Conservation (phyloP, 2,329 filamentous ascomycete species). For the Verticillium dahliae region DNA sequence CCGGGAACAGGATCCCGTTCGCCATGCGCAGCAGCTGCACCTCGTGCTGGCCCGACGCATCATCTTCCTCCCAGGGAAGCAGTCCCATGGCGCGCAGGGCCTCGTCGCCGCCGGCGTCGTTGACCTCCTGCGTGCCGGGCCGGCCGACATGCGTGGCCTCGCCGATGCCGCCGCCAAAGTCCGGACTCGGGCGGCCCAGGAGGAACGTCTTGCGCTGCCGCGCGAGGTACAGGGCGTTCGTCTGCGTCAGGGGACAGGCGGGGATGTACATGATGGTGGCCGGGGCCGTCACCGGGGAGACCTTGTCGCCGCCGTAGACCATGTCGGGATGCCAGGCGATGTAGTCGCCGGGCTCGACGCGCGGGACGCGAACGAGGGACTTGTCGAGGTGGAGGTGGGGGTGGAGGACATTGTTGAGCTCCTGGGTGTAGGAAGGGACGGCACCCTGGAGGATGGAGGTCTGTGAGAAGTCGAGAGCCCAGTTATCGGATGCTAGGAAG, state of each 20-base stretch:
- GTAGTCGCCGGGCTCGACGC: conserved; percentile 67
- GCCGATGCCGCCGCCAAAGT: conserved; percentile 27
- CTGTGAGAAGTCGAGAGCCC: conserved; percentile 39
- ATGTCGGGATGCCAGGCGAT: conserved; percentile 68
- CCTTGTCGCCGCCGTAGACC: conserved; percentile 64
- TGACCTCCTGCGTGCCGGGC: conserved; percentile 28
- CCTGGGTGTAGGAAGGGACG: conserved; percentile 60
- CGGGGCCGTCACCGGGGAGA: conserved; percentile 2
- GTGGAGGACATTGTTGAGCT: conserved; percentile 61
- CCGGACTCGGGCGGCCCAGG: conserved; percentile 30
- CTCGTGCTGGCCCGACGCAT: conserved; percentile 23
- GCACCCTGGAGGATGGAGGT: conserved; percentile 63
- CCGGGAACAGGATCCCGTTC: conserved; percentile 33
- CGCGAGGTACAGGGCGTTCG: conserved; percentile 50
- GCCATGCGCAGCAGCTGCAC: conserved; percentile 27
- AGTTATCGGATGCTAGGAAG: conserved; percentile 41
- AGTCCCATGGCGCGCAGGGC: conserved; percentile 33
- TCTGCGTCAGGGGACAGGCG: conserved; percentile 43
- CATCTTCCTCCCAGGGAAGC: conserved; percentile 31
- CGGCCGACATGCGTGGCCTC: conserved; percentile 26
- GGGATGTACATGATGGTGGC: conserved; percentile 31
- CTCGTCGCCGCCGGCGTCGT: conserved; percentile 30
- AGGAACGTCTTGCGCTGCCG: conserved; percentile 42
- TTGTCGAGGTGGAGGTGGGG: conserved; percentile 62
- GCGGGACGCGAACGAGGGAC: conserved; percentile 65